phyloP scores from a whole-genome alignment of 2,329 filamentous ascomycete genomes.

The Byssoonygena ceratinophila region DNA sequence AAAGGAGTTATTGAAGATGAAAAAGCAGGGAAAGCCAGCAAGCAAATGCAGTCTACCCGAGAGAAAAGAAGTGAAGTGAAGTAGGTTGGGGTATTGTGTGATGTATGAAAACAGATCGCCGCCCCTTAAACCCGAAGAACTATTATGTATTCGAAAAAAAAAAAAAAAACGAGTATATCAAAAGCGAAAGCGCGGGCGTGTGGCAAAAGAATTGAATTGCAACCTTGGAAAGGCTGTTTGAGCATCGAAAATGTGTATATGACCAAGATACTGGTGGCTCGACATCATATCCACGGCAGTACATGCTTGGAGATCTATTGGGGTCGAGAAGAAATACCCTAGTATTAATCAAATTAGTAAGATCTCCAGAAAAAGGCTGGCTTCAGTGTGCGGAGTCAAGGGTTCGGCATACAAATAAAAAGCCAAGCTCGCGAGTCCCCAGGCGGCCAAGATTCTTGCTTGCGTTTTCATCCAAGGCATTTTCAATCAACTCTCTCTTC shows the following conservation, averaged over 20 bases:
- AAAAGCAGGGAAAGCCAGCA: no score
- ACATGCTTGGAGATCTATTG: background rate
- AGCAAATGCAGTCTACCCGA: no score
- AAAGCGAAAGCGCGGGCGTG: no score
- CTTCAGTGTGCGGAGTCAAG: background rate
- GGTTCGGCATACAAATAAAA: slow-evolving; percentile 45
- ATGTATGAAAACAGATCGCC: no score
- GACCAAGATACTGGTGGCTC: no score
- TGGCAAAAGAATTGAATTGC: background rate
- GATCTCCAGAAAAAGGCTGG: background rate
- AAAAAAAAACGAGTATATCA: no score
- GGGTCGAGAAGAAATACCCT: background rate
- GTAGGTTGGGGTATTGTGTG: no score
- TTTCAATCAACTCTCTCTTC: slow-evolving; percentile 66
- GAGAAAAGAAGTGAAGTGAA: no score
- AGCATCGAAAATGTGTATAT: no score
- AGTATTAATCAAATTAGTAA: background rate
- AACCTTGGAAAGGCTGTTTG: background rate
- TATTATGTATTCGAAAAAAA: no score
- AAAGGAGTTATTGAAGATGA: no score
- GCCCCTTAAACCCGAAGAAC: no score
- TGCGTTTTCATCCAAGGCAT: slow-evolving; percentile 67
- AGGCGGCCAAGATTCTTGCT: slow-evolving; percentile 57
- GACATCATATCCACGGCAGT: background rate
- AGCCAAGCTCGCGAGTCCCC: slow-evolving; percentile 55